These are phyloP conservation scores for Capsicum rhomboideum DNA, from an alignment of 257 asterid genomes.

Conservation along the genomic window DNA sequence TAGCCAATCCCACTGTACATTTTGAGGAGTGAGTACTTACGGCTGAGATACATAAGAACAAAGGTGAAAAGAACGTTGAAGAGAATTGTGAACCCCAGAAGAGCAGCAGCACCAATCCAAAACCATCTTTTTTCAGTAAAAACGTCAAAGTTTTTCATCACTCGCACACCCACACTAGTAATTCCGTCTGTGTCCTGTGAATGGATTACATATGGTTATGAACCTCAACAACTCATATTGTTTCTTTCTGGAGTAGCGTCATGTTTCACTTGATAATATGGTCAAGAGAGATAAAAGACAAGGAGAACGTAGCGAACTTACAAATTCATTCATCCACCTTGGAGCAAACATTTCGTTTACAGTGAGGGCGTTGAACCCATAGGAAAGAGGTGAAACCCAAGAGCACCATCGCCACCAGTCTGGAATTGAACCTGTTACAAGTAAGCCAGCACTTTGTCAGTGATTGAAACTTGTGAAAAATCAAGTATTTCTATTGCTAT, in stretches of 20 bases:
- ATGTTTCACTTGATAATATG: not conserved
- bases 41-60: conserved; percentile 46
- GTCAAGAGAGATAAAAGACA: not conserved
- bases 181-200: conserved; percentile 28
- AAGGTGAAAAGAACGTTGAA: conserved; percentile 45
- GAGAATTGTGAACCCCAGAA: conserved; percentile 36
- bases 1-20: not conserved
- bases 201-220: not conserved
- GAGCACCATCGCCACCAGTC: conserved; percentile 69
- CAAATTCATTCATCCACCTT: conserved; percentile 45
- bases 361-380: conserved; percentile 41
- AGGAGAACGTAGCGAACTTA: conserved; percentile 7
- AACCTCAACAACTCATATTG: not conserved
- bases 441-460: conserved; percentile 5
- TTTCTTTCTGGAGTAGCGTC: not conserved
- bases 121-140: conserved; percentile 41
- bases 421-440: conserved; percentile 37
- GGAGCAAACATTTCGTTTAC: conserved; percentile 58
- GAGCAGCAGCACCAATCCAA: conserved; percentile 61
- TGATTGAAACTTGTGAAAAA: not conserved
- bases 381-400: conserved; percentile 59
- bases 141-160: conserved; percentile 33
- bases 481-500: not conserved
- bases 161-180: conserved; percentile 33
- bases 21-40: conserved; percentile 25